A percentile compares a stretch with the other conserved stretches of the same genome.
Conservation (phyloP, 2,329 filamentous ascomycete genomes). For the Trichothecium sympodiale region DNA sequence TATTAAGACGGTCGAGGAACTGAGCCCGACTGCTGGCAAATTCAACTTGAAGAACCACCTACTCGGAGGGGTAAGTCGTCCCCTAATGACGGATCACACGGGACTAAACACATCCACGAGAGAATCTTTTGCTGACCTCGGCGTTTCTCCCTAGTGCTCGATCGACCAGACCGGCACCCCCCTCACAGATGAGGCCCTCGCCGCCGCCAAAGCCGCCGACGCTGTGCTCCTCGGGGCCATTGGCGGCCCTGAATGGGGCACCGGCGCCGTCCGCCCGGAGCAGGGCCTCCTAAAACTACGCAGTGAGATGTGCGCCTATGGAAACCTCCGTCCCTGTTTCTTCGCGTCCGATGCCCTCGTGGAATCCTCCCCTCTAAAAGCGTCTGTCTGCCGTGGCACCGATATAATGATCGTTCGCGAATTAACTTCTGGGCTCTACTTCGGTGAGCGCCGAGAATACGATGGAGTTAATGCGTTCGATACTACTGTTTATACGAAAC, state of each 20-base stretch:
- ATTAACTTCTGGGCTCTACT: constrained; percentile 85
- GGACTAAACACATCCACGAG: constrained; percentile 5
- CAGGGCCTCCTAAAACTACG: constrained; percentile 80
- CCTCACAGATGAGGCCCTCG: constrained; percentile 69
- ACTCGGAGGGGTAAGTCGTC: constrained; percentile 67
- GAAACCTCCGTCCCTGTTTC: constrained; percentile 87
- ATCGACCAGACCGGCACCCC: constrained; percentile 73
- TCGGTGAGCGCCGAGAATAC: constrained; percentile 72
- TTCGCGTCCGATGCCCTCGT: constrained; percentile 79
- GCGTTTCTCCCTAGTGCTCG: constrained; percentile 50
- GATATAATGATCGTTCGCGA: constrained; percentile 89
- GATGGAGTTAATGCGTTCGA: constrained; percentile 66
- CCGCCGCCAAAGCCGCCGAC: constrained; percentile 71
- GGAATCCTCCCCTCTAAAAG: constrained; percentile 73
- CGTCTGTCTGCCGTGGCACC: constrained; percentile 67
- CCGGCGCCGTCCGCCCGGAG: constrained; percentile 74
- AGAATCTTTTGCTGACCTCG: constrained; percentile 7
- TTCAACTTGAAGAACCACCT: constrained; percentile 86
- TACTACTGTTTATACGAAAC: constrained; percentile 71
- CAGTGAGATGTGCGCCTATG: constrained; percentile 84
- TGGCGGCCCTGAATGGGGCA: constrained; percentile 89
- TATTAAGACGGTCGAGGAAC: constrained; percentile 64
- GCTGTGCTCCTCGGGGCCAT: constrained; percentile 85
- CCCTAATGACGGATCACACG: constrained; percentile 7
- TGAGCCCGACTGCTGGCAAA: constrained; percentile 53